Evolutionary conservation across 2,329 filamentous ascomycete species (phyloP), one percentile per base, ranked within the genome.

Genomic region (Sporothrix luriei): DNA sequence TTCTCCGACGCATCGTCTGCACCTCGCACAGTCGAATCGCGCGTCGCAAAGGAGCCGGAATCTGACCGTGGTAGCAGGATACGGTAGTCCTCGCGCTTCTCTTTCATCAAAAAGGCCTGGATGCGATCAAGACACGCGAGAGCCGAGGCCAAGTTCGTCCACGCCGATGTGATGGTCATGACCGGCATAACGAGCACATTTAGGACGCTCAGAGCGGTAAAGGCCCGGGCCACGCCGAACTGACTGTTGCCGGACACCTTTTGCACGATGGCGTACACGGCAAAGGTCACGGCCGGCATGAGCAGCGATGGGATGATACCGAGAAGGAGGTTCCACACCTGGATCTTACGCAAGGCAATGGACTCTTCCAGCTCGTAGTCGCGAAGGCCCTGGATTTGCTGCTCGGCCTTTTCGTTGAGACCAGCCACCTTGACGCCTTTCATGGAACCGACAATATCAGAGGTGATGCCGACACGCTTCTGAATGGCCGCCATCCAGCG

Each of bases 351-450:
- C 29, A 69, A 70, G 0, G 68, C 21, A 0, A 66, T 72, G 2
- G 71, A 72, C 49, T 55, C 54, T 4, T 70, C 61, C 48, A 72
- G 64, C 49, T 72, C 71, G 21, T 70, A 70, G 62, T 70, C 67
- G 9, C 71, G 54, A 9, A 72, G 65, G 13, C 14, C 65, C 16
- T 71, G 69, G 46, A 72, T 71, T 52, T 71, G 69, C 6, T 48
- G n/a, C 65, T 72, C 76, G 77, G 73, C 82, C 3, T 78, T 78
- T 14, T 80, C 75, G 46, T 79, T 81, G 10, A 86, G 73, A 0
- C 84, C 84, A 0, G 82, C 78, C 68, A 85, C 80, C 72, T 85
- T 86, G 69, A 85, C 78, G 21, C 80, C 81, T 72, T 84, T 85
- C 77, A 86, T 84, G 21, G 80, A 81, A 3, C 79, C 80, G 0